Conservation (phyloP, 331 rosid genomes). For the Stylosanthes scabra region DNA sequence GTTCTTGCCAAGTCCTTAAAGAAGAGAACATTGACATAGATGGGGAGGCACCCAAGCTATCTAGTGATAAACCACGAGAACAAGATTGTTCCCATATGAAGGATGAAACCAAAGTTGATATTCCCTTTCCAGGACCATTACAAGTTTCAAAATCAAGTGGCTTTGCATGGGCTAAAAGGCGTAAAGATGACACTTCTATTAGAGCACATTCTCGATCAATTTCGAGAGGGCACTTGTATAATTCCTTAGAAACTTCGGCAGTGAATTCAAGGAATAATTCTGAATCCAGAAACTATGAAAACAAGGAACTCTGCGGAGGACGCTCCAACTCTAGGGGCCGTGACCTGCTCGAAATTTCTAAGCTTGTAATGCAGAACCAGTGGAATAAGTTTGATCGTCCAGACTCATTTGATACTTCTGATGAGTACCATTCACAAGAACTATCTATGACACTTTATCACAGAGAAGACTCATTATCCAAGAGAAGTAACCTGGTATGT, state of each 20-base stretch:
- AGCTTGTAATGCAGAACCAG: constrained; percentile 71
- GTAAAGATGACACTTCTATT: constrained; percentile 65
- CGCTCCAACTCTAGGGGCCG: constrained; percentile 59
- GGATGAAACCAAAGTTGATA: constrained; percentile 87
- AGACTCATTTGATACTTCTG: constrained; percentile 91
- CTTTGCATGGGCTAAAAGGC: constrained; percentile 98
- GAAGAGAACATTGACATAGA: constrained; percentile 46
- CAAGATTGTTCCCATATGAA: constrained; percentile 72
- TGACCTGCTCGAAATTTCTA: constrained; percentile 67
- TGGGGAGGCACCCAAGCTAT: constrained; percentile 56
- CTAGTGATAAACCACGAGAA: constrained; percentile 65
- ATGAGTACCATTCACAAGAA: constrained; percentile 91
- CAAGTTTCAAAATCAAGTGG: constrained; percentile 98
- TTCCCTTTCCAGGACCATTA: constrained; percentile 88
- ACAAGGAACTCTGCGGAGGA: constrained; percentile 49
- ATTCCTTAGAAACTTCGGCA: constrained; percentile 56
- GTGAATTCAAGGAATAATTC: constrained; percentile 56
- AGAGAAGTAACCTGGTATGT: constrained; percentile 80
- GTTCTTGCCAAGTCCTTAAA: constrained; percentile 47
- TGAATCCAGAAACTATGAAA: constrained; percentile 66
- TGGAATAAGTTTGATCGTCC: constrained; percentile 95
- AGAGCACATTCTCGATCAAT: constrained; percentile 81
- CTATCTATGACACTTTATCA: constrained; percentile 74
- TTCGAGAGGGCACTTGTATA: constrained; percentile 80
- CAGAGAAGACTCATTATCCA: constrained; percentile 72